Conservation (phyloP, 164 flowering plant species). For the Buxus sempervirens region DNA sequence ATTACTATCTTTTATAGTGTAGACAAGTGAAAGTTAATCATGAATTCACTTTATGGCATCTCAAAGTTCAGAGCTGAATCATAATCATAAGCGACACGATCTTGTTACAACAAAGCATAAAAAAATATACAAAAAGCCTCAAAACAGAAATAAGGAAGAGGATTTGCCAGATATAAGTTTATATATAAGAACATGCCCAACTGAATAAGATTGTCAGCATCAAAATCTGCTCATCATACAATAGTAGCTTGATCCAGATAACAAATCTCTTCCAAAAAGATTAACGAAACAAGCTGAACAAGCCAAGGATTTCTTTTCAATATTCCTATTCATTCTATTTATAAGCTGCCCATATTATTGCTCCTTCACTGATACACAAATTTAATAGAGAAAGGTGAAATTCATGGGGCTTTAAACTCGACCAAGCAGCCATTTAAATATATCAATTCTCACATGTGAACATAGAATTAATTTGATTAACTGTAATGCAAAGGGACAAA, state of each 20-base stretch:
- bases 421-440: neutral
- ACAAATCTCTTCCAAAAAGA: neutral
- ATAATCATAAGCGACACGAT: neutral
- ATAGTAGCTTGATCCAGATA: neutral
- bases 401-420: neutral
- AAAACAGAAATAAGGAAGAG: neutral
- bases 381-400: too few relatives aligned
- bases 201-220: neutral
- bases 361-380: neutral
- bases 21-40: neutral
- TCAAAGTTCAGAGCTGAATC: neutral
- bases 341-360: neutral
- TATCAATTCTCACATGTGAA: too few relatives aligned
- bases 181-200: neutral
- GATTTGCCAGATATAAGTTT: neutral
- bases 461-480: too few relatives aligned
- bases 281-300: neutral
- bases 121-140: neutral
- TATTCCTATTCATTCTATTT: too few relatives aligned
- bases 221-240: neutral
- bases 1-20: neutral
- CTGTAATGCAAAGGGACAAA: too few relatives aligned
- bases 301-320: neutral
- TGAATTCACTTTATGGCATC: too few relatives aligned
- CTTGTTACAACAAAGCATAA: neutral